These are phyloP conservation scores for Naganishia friedmannii DNA, from an alignment of 768 basidiomycete species.

Conservation along the genomic window DNA sequence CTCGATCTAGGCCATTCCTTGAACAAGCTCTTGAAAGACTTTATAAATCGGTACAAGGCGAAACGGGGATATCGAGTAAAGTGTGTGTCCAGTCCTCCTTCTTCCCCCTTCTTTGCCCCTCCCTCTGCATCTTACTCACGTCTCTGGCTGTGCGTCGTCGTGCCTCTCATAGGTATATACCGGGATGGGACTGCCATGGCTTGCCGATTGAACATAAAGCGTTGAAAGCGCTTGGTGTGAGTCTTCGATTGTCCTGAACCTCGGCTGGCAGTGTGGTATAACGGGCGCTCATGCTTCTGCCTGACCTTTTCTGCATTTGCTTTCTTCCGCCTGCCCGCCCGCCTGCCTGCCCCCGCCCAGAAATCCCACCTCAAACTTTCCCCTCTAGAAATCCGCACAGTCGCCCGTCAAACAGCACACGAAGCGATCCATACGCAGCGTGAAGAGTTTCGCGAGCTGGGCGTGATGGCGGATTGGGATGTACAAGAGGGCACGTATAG, in stretches of 20 bases:
- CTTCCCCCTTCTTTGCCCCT: not conserved
- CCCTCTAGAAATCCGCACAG: constrained; percentile 63
- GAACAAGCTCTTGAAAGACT: constrained; percentile 94
- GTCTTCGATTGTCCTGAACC: constrained; percentile 6
- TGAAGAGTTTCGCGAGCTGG: constrained; percentile 73
- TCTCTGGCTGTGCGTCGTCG: not conserved
- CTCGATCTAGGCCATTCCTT: constrained; percentile 75
- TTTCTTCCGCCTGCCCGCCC: constrained; percentile 21
- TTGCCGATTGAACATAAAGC: constrained; percentile 96
- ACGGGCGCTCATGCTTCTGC: not conserved
- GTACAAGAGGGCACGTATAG: constrained; percentile 64
- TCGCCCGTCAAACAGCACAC: constrained; percentile 69
- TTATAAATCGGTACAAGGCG: constrained; percentile 85
- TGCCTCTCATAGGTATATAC: constrained; percentile 66
- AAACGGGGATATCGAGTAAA: constrained; percentile 73
- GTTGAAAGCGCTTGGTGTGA: constrained; percentile 68
- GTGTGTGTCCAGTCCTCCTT: constrained; percentile 58
- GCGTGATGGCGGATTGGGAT: constrained; percentile 88
- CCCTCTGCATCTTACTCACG: too few relatives aligned
- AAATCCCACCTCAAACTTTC: constrained; percentile 64
- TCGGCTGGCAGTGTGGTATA: too few relatives aligned
- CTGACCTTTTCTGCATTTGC: not conserved
- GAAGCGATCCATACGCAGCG: constrained; percentile 73
- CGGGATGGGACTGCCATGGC: constrained; percentile 98
- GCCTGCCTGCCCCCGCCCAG: constrained; percentile 5